Evolutionary conservation across 2,329 filamentous ascomycete genomes (phyloP), one percentile per base, ranked within the genome.

Genomic region (Fusarium chuoi): DNA sequence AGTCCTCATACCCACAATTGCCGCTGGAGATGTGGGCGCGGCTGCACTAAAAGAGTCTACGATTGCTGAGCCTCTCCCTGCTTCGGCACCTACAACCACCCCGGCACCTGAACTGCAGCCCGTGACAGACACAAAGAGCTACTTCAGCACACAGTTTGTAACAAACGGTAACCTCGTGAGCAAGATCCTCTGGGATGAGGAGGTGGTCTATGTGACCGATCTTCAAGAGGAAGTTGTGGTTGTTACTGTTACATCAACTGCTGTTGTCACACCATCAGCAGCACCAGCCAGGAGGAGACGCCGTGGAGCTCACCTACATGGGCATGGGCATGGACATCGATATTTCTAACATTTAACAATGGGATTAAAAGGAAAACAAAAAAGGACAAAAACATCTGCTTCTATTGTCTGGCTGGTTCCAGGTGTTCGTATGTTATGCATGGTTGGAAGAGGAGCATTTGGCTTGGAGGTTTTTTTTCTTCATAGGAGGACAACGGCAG

Each of bases 141-240:
- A 75, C 72, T 85, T 73, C 69, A 88, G 86, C 79, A 91, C 89
- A 10, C 80, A 89, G 73, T 90, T 85, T 69, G 70, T 87, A 52
- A 90, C 89, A 24, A 82, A 82, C 14, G 85, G 85, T 58, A 83
- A 84, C 49, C 75, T 85, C 12, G 87, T 92, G 18, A 85, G 84
- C 70, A 87, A 91, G 81, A 85, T 92, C 28, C 79, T 90, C 18
- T 89, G 88, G 86, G 86, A 88, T 59, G 85, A 90, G 81, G 84
- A 88, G 51, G 77, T 86, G 9, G 85, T 90, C 35, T 89, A 86
- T 58, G 86, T 89, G 22, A 89, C 87, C 1, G 81, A 85, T 62
- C 79, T 84, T 33, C 77, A 82, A 20, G 82, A 83, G 30, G 79
- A 81, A 28, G 84, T 84, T 6, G 79, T 83, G 10, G 86, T 86